A percentile compares a stretch with the other conserved stretches of the same genome.
These are phyloP conservation scores for Fibroporia radiculosa DNA, from an alignment of 768 basidiomycete species.

Conservation along the genomic window DNA sequence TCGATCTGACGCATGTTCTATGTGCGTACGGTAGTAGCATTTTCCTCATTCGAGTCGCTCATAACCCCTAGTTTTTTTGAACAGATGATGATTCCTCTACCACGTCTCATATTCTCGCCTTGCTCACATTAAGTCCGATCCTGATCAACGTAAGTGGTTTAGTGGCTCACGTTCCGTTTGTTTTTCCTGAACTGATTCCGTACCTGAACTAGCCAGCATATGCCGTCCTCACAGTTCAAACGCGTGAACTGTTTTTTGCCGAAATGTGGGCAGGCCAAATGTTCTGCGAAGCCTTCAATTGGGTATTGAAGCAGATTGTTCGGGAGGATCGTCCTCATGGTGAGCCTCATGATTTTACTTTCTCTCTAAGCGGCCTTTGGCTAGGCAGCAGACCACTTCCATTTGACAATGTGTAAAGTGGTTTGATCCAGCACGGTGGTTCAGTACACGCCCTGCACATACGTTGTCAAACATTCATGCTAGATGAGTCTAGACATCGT, in stretches of 20 bases:
- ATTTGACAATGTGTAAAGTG: no score
- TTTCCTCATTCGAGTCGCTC: background rate
- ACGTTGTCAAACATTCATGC: no score
- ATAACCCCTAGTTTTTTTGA: conserved; percentile 5
- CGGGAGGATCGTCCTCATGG: conserved; percentile 65
- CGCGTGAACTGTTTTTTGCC: conserved; percentile 72
- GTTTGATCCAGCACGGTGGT: no score
- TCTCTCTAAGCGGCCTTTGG: no score
- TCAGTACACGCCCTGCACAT: no score
- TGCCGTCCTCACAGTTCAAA: conserved; percentile 64
- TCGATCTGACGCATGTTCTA: conserved; percentile 15
- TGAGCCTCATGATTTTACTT: no score
- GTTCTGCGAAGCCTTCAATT: conserved; percentile 62
- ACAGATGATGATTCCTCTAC: conserved; percentile 24
- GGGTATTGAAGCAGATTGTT: conserved; percentile 55
- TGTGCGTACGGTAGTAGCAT: conserved; percentile 6
- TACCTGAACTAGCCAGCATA: conserved; percentile 55
- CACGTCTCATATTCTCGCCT: conserved; percentile 20
- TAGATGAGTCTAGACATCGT: no score
- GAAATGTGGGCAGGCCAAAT: conserved; percentile 82
- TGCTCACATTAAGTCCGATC: conserved; percentile 27
- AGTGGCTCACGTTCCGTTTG: no score
- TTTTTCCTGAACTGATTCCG: background rate
- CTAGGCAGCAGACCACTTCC: no score
- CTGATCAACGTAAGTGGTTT: conserved; percentile 24